Evolutionary conservation across 2,329 filamentous ascomycete genomes (phyloP).

Genomic region (Reticulascus tulasneorum): DNA sequence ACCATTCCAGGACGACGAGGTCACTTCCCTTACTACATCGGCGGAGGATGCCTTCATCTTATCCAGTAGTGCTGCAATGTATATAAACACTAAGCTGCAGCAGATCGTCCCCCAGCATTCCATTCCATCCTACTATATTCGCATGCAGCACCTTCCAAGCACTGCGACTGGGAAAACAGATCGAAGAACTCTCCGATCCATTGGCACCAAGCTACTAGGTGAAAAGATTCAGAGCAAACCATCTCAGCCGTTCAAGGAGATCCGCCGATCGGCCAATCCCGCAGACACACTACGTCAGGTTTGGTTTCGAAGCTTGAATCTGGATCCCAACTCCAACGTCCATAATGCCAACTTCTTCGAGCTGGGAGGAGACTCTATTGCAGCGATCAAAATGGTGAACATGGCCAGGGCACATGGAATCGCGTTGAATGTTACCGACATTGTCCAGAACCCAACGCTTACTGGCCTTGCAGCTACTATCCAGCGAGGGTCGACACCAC

Average conservation of each 20-base stretch:
- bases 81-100: not conserved
- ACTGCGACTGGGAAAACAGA: slow-evolving; percentile 8
- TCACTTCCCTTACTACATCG: no score
- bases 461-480: not conserved
- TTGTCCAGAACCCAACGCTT: slow-evolving; percentile 6
- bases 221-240: slow-evolving; percentile 2
- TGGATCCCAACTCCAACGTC: slow-evolving; percentile 12
- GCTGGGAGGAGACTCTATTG: slow-evolving; percentile 20
- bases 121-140: slow-evolving; percentile 10
- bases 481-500: not conserved
- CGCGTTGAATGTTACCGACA: slow-evolving; percentile 8
- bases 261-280: not conserved
- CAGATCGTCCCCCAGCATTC: slow-evolving; percentile 6
- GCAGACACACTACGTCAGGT: slow-evolving; percentile 1
- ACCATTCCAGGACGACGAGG: not conserved
- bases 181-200: slow-evolving; percentile 3
- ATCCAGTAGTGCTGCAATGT: not conserved
- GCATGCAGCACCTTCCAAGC: slow-evolving; percentile 1
- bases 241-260: not conserved
- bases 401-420: slow-evolving; percentile 6
- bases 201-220: slow-evolving; percentile 1
- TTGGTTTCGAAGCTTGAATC: slow-evolving; percentile 3
- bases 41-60: not conserved
- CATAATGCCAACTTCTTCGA: slow-evolving; percentile 20
- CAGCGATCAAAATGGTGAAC: slow-evolving; percentile 18